Percentiles rank a stretch among this genome's conserved stretches.
These are phyloP conservation scores for Psilocybe sp. DNA, from an alignment of 768 basidiomycete species.

Conservation along the genomic window DNA sequence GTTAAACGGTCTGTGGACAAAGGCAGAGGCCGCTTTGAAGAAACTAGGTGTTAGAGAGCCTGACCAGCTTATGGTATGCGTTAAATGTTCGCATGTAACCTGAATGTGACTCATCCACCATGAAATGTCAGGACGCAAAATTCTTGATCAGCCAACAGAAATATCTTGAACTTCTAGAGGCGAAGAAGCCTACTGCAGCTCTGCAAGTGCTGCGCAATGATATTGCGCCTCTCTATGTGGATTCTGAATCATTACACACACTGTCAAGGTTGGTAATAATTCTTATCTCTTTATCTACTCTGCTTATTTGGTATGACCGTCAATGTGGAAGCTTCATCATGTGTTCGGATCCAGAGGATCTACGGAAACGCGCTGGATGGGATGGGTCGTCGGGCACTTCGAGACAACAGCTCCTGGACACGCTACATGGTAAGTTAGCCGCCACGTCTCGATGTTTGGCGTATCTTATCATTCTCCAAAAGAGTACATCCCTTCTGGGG, in stretches of 20 bases:
- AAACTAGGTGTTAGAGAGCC: constrained; percentile 68
- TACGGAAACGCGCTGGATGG: constrained; percentile 81
- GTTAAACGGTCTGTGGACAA: constrained; percentile 75
- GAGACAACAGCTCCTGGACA: constrained; percentile 67
- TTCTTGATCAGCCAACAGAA: constrained; percentile 94
- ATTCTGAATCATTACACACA: constrained; percentile 79
- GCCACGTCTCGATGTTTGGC: background rate
- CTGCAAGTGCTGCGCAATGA: constrained; percentile 85
- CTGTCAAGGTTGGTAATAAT: constrained; percentile 69
- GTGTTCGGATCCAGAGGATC: constrained; percentile 83
- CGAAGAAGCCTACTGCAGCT: constrained; percentile 74
- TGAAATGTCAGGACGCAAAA: constrained; percentile 59
- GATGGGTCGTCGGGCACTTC: constrained; percentile 85
- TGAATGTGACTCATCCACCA: constrained; percentile 8
- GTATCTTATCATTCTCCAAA: constrained; percentile 6
- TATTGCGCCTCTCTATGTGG: constrained; percentile 77
- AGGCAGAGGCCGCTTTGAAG: constrained; percentile 68
- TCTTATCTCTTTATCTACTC: constrained; percentile 12
- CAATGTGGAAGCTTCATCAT: constrained; percentile 72
- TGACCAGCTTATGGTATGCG: constrained; percentile 65
- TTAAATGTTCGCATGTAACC: background rate
- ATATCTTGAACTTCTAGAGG: constrained; percentile 90
- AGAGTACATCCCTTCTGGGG: constrained; percentile 88
- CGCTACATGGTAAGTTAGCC: constrained; percentile 70
- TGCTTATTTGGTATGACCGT: constrained; percentile 6